These are phyloP conservation scores for Drechslerella coelobrocha DNA, from an alignment of 2,329 filamentous ascomycete genomes.

Conservation along the genomic window DNA sequence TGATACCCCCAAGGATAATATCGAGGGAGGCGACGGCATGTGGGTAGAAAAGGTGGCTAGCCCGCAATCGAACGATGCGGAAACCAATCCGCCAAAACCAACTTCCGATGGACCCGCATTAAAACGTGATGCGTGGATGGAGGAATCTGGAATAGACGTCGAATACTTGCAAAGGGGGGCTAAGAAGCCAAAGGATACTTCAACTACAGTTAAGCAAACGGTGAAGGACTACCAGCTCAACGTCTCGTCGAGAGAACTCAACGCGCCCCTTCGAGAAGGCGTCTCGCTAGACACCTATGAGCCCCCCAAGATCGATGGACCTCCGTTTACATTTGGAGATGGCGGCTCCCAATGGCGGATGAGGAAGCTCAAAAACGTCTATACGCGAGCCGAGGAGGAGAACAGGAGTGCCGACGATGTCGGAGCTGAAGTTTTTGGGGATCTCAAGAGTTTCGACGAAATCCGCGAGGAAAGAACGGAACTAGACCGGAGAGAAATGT, in stretches of 20 bases:
- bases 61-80: conserved; percentile 53
- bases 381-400: conserved; percentile 76
- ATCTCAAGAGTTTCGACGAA: conserved; percentile 84
- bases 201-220: conserved; percentile 60
- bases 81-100: conserved; percentile 54
- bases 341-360: conserved; percentile 91
- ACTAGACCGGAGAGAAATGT: conserved; percentile 78
- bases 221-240: conserved; percentile 70
- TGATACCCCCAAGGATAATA: conserved; percentile 47
- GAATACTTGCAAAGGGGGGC: conserved; percentile 76
- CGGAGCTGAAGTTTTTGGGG: conserved; percentile 80
- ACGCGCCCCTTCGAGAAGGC: conserved; percentile 70
- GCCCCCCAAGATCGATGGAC: conserved; percentile 66
- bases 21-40: conserved; percentile 31
- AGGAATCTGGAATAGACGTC: conserved; percentile 78
- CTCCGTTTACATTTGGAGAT: conserved; percentile 88
- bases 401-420: conserved; percentile 79
- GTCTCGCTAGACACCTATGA: conserved; percentile 65
- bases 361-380: conserved; percentile 89
- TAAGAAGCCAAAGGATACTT: conserved; percentile 63
- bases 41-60: conserved; percentile 53
- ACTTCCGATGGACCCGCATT: conserved; percentile 58
- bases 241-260: conserved; percentile 81
- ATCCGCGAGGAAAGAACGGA: conserved; percentile 93
- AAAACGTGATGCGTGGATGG: conserved; percentile 92